These are phyloP conservation scores for Verbena officinalis DNA, from an alignment of 257 asterid species.

Conservation along the genomic window DNA sequence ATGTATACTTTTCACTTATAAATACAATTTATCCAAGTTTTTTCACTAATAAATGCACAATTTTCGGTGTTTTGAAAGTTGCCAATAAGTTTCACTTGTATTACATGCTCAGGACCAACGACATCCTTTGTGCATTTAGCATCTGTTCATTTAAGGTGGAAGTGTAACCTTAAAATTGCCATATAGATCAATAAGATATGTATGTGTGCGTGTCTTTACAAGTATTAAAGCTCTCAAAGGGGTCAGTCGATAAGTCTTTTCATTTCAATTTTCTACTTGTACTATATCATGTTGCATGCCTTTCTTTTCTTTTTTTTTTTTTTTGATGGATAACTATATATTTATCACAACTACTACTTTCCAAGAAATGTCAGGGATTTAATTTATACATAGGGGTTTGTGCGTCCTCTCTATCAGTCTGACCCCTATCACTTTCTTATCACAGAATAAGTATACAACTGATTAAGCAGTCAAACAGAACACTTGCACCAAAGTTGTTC, in stretches of 20 bases:
- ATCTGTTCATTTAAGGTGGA: background rate
- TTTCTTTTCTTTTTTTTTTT: background rate
- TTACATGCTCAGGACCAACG: background rate
- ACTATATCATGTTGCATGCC: background rate
- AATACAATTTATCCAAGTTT: background rate
- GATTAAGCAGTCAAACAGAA: background rate
- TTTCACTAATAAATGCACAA: background rate
- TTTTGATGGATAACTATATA: background rate
- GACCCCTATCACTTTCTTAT: background rate
- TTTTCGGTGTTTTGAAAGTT: background rate
- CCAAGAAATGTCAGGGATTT: background rate
- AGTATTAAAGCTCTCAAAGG: constrained; percentile 2
- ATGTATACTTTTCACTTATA: background rate
- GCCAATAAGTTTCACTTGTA: background rate
- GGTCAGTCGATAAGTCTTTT: background rate
- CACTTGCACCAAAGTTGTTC: background rate
- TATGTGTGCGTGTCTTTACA: background rate
- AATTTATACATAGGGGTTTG: background rate
- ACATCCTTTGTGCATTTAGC: background rate
- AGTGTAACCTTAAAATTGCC: background rate
- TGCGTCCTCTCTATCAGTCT: background rate
- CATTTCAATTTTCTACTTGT: background rate
- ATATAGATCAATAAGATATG: background rate
- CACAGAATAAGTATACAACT: background rate
- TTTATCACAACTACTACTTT: background rate